Conservation (phyloP, 2,329 filamentous ascomycete species). For the Aspergillus quadrilineatus region DNA sequence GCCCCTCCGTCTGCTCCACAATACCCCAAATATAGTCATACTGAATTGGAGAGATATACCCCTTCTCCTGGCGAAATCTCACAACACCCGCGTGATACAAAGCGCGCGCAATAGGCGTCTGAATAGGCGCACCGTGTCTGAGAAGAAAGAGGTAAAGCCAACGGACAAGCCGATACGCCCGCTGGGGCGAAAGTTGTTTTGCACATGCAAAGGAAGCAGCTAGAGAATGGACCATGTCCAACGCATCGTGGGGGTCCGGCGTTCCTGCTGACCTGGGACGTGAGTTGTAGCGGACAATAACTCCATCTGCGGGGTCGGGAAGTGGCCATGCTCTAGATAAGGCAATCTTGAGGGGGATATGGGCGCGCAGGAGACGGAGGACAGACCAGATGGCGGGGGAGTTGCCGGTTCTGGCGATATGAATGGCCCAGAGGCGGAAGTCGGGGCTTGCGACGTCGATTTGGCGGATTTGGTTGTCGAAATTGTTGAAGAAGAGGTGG, state of each 20-base stretch:
- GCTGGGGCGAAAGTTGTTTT: conserved; percentile 36
- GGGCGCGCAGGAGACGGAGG: conserved; percentile 35
- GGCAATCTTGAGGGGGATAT: conserved; percentile 40
- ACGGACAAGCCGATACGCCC: conserved; percentile 47
- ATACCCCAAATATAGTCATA: conserved; percentile 47
- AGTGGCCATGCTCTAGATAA: conserved; percentile 33
- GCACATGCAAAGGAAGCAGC: conserved; percentile 46
- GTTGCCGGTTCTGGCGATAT: conserved; percentile 32
- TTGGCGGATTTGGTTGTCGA: conserved; percentile 32
- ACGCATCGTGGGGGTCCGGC: conserved; percentile 37
- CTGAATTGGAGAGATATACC: conserved; percentile 33
- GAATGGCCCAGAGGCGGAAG: conserved; percentile 33
- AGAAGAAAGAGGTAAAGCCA: conserved; percentile 49
- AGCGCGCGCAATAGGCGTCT: conserved; percentile 47
- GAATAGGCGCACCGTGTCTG: conserved; percentile 43
- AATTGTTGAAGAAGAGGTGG: conserved; percentile 27
- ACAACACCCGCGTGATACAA: conserved; percentile 52
- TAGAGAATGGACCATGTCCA: conserved; percentile 47
- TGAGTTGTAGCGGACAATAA: conserved; percentile 28
- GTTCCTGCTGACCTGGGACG: conserved; percentile 20
- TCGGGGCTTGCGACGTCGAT: conserved; percentile 36
- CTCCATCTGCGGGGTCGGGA: conserved; percentile 26
- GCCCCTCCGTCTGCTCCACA: conserved; percentile 46
- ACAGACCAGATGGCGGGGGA: conserved; percentile 28
- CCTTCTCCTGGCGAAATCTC: conserved; percentile 41